These are phyloP conservation scores for Phytopythium delawarense DNA, from an alignment of 352 stramenopile genomes.

Conservation along the genomic window DNA sequence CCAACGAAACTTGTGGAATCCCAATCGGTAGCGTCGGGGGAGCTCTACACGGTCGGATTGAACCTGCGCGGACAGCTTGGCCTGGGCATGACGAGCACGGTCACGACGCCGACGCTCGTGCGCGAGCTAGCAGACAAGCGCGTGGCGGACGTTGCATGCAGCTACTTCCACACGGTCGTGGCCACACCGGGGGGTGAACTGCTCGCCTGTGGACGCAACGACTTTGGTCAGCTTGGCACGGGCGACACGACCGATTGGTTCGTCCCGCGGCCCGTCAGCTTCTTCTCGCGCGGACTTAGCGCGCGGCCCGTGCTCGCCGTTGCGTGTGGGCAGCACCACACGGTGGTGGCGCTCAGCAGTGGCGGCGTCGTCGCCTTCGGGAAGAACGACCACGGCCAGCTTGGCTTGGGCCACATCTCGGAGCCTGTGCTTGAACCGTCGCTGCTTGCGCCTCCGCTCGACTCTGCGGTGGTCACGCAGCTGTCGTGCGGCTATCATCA, in stretches of 20 bases:
- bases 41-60: conserved; percentile 89
- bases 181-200: conserved; percentile 74
- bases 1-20: not conserved
- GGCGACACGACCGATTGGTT: conserved; percentile 66
- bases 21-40: conserved; percentile 51
- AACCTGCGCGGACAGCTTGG: conserved; percentile 91
- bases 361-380: conserved; percentile 83
- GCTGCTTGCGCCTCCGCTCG: conserved; percentile 43
- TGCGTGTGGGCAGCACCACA: conserved; percentile 90
- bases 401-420: conserved; percentile 66
- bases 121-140: conserved; percentile 33
- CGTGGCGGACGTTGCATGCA: conserved; percentile 84
- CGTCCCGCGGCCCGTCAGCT: conserved; percentile 50
- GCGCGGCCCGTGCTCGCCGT: conserved; percentile 53
- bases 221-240: conserved; percentile 89
- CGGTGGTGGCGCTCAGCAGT: conserved; percentile 48
- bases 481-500: conserved; percentile 92
- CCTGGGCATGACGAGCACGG: conserved; percentile 63
- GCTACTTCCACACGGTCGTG: conserved; percentile 91
- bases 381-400: conserved; percentile 92
- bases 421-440: conserved; percentile 43
- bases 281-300: conserved; percentile 22
- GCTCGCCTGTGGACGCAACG: conserved; percentile 89
- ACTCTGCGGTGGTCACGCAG: conserved; percentile 60
- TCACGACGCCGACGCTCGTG: conserved; percentile 51